A percentile compares a stretch with the other conserved stretches of the same genome.
These are phyloP conservation scores for Thecaphora frezii DNA, from an alignment of 1,284 basidiomycete genomes.

Conservation along the genomic window DNA sequence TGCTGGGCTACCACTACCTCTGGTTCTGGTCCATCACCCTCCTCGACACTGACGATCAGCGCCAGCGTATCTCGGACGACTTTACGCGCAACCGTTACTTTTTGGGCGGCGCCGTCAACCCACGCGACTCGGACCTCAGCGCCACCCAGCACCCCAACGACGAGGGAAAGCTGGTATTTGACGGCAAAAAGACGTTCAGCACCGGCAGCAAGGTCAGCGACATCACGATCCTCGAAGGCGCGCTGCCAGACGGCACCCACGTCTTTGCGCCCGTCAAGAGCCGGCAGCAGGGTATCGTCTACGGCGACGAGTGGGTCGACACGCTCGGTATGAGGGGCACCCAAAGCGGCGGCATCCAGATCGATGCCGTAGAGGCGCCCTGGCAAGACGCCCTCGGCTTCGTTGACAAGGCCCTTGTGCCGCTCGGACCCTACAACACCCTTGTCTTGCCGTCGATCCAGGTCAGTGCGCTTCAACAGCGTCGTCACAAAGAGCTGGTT, in stretches of 20 bases:
- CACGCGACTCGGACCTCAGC: conserved; percentile 55
- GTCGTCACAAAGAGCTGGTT: neutral
- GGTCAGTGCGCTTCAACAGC: conserved; percentile 1
- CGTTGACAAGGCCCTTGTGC: conserved; percentile 38
- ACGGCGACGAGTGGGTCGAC: conserved; percentile 59
- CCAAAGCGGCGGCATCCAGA: conserved; percentile 50
- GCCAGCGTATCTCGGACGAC: conserved; percentile 27
- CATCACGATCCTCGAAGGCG: conserved; percentile 57
- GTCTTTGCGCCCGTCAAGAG: conserved; percentile 55
- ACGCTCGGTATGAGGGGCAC: conserved; percentile 59
- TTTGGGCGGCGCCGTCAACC: conserved; percentile 59
- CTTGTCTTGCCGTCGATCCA: conserved; percentile 58
- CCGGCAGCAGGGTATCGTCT: conserved; percentile 52
- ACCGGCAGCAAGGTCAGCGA: conserved; percentile 58
- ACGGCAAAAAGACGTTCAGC: conserved; percentile 58
- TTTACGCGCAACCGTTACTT: conserved; percentile 48
- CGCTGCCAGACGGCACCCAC: conserved; percentile 42
- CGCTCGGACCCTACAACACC: conserved; percentile 56
- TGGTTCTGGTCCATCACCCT: conserved; percentile 53
- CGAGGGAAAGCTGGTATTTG: conserved; percentile 46
- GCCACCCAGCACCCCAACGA: conserved; percentile 41
- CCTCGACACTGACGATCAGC: conserved; percentile 53
- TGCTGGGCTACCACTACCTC: conserved; percentile 47
- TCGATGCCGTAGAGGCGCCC: conserved; percentile 47
- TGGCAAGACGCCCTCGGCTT: conserved; percentile 53